Conservation (phyloP, 2,329 filamentous ascomycete genomes). For the Colletotrichum sp. region DNA sequence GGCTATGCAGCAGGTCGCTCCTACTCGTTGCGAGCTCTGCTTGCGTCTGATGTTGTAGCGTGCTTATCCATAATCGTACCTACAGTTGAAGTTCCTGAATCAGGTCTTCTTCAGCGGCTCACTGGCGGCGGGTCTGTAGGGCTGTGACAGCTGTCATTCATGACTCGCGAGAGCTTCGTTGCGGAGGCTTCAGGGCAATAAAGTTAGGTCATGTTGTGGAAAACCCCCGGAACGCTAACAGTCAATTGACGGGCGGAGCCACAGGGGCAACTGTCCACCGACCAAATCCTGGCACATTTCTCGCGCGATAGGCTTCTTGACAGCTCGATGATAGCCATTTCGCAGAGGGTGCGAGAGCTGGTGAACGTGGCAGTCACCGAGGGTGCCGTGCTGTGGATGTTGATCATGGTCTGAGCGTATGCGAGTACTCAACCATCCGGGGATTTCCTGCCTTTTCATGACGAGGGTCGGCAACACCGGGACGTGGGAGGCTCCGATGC, state of each 20-base stretch:
- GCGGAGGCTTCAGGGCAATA: background rate
- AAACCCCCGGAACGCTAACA: background rate
- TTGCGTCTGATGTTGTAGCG: background rate
- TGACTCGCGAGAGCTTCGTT: background rate
- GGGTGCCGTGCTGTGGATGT: background rate
- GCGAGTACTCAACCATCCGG: background rate
- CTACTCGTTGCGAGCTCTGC: background rate
- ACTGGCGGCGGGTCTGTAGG: background rate
- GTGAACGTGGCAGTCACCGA: background rate
- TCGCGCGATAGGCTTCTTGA: background rate
- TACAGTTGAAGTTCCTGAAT: background rate
- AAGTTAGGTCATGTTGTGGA: background rate
- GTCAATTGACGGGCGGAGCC: background rate
- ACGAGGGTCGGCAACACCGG: background rate
- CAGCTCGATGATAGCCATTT: background rate
- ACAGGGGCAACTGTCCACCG: background rate
- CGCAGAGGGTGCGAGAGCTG: background rate
- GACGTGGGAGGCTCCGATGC: background rate
- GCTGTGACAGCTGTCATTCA: background rate
- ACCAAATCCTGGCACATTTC: background rate
- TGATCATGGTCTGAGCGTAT: background rate
- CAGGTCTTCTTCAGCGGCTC: background rate
- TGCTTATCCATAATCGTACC: background rate
- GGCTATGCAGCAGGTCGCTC: background rate
- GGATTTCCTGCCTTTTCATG: background rate